These are phyloP conservation scores for Leccinum pellstonianum DNA, from an alignment of 768 basidiomycete genomes.

Conservation along the genomic window DNA sequence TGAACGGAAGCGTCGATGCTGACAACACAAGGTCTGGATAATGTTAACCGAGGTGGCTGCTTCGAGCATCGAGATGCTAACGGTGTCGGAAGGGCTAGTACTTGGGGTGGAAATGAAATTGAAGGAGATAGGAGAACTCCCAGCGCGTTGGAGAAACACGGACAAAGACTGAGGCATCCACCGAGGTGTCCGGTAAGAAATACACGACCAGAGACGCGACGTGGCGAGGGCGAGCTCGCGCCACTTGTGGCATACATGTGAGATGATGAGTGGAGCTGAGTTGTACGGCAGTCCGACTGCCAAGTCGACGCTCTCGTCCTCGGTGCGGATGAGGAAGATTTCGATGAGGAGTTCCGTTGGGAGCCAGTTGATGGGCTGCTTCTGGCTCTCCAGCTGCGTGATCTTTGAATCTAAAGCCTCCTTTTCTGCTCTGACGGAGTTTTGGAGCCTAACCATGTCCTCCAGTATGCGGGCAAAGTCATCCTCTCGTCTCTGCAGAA, in stretches of 20 bases:
- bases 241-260: constrained; percentile 53
- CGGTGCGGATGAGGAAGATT: constrained; percentile 38
- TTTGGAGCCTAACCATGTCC: constrained; percentile 40
- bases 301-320: constrained; percentile 27
- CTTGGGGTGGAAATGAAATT: constrained; percentile 30
- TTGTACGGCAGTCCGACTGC: constrained; percentile 28
- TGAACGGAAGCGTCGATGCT: constrained; percentile 32
- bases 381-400: constrained; percentile 38
- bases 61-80: constrained; percentile 20
- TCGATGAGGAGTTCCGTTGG: constrained; percentile 47
- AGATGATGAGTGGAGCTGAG: constrained; percentile 39
- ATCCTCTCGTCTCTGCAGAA: constrained; percentile 37
- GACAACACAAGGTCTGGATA: constrained; percentile 21
- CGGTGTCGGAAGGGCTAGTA: constrained; percentile 5
- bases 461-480: constrained; percentile 42
- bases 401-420: constrained; percentile 30
- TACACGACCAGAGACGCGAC: constrained; percentile 45
- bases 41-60: constrained; percentile 24
- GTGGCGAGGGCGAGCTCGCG: constrained; percentile 43
- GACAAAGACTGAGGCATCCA: constrained; percentile 26
- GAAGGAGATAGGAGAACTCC: constrained; percentile 35
- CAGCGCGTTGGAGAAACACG: constrained; percentile 39
- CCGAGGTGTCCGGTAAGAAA: constrained; percentile 29
- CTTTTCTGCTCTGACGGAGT: constrained; percentile 36
- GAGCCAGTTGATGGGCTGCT: constrained; percentile 49